Percentiles rank a stretch among this genome's conserved stretches.
Evolutionary conservation across 2,329 filamentous ascomycete genomes (phyloP).

Genomic region (Aphanocladium album): DNA sequence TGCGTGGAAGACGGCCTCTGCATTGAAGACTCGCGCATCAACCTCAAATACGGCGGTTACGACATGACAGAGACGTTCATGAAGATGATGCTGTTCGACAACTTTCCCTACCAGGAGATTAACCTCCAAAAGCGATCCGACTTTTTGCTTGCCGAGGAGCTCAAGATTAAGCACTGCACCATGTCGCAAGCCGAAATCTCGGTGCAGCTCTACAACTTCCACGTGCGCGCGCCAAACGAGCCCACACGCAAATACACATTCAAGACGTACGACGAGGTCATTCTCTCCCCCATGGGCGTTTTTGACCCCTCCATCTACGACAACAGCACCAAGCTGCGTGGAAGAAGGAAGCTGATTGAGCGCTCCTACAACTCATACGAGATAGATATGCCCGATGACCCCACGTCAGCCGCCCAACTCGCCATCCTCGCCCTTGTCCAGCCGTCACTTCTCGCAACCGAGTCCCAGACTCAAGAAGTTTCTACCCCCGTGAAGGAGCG

Average conservation of each 20-base stretch:
- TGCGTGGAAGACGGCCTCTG: conserved; percentile 96
- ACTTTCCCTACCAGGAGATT: conserved; percentile 93
- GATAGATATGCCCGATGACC: conserved; percentile 79
- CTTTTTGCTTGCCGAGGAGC: conserved; percentile 86
- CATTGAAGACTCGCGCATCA: conserved; percentile 89
- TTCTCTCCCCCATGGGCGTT: conserved; percentile 91
- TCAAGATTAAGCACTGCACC: conserved; percentile 90
- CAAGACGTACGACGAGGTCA: conserved; percentile 95
- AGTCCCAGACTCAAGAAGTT: conserved; percentile 41
- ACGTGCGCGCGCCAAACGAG: conserved; percentile 80
- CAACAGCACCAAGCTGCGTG: conserved; percentile 70
- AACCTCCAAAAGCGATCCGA: conserved; percentile 88
- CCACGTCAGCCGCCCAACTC: conserved; percentile 76
- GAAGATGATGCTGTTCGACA: conserved; percentile 96
- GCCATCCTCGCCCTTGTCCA: conserved; percentile 57
- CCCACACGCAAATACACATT: conserved; percentile 91
- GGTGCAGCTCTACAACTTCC: conserved; percentile 83
- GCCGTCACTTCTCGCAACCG: conserved; percentile 43
- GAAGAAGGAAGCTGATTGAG: conserved; percentile 75
- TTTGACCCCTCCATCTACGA: conserved; percentile 88
- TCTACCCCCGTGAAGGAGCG: conserved; percentile 60
- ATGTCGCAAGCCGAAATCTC: conserved; percentile 87
- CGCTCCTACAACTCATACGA: conserved; percentile 94
- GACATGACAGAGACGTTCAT: conserved; percentile 93
- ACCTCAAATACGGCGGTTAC: conserved; percentile 86